Evolutionary conservation across 2,329 filamentous ascomycete species (phyloP).

Genomic region (Pseudocercospora vitis): DNA sequence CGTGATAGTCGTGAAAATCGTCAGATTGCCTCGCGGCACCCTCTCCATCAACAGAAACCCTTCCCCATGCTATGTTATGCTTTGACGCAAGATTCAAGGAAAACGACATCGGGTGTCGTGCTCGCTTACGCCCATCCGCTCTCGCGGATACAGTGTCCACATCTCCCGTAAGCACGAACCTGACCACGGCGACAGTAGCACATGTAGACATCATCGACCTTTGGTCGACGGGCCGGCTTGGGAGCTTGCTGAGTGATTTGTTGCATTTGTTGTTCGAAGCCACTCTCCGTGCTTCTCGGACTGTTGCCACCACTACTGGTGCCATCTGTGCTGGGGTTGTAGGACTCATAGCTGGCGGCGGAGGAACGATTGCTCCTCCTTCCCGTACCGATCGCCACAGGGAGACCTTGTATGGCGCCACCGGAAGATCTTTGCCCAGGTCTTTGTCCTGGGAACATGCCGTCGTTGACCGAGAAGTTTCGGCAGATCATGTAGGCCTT

Average conservation of each 20-base stretch:
- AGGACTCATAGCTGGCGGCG: slow-evolving; percentile 51
- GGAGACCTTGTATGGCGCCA: slow-evolving; percentile 59
- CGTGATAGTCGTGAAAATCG: slow-evolving; percentile 13
- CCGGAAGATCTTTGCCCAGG: slow-evolving; percentile 48
- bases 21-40: slow-evolving; percentile 33
- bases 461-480: slow-evolving; percentile 95
- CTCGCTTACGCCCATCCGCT: slow-evolving; percentile 41
- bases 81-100: too few relatives aligned
- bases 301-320: slow-evolving; percentile 56
- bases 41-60: slow-evolving; percentile 10
- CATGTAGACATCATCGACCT: slow-evolving; percentile 27
- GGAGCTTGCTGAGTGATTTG: slow-evolving; percentile 28
- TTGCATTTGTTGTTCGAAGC: slow-evolving; percentile 40
- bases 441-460: slow-evolving; percentile 68
- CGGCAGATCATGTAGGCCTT: slow-evolving; percentile 96
- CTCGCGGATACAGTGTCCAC: slow-evolving; percentile 44
- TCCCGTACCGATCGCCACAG: slow-evolving; percentile 64
- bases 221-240: slow-evolving; percentile 9
- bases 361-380: slow-evolving; percentile 49
- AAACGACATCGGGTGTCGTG: not conserved
- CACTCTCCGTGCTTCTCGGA: slow-evolving; percentile 50
- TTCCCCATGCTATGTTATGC: not conserved
- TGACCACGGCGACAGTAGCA: slow-evolving; percentile 40
- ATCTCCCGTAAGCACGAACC: slow-evolving; percentile 45
- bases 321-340: slow-evolving; percentile 41